phyloP scores from a whole-genome alignment of 225 moss, liverwort and hornwort genomes.

The Ulota crispa region DNA sequence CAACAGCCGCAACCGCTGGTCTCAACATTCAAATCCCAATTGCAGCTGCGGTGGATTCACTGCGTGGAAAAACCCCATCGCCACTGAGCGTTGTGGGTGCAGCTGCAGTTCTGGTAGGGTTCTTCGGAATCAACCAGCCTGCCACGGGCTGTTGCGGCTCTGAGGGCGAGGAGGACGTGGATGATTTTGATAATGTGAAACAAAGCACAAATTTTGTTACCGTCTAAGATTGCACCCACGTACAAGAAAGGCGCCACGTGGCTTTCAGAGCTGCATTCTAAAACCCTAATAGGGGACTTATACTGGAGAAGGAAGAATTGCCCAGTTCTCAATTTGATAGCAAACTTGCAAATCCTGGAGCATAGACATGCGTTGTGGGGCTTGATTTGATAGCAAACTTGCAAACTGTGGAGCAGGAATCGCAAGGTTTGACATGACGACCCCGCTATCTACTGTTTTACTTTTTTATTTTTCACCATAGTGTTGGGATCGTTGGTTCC shows the following conservation, averaged over 20 bases:
- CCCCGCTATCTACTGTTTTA: not conserved
- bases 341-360: not conserved
- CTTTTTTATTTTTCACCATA: constrained; percentile 3
- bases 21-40: constrained; percentile 89
- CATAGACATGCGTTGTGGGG: not conserved
- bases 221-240: not conserved
- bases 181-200: constrained; percentile 36
- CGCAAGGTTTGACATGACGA: not conserved
- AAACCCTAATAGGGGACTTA: not conserved
- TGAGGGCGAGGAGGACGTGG: constrained; percentile 20
- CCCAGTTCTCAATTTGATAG: not conserved
- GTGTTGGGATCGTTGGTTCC: not conserved
- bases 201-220: not conserved
- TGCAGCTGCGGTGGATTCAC: constrained; percentile 69
- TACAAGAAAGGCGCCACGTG: not conserved
- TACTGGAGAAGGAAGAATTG: not conserved
- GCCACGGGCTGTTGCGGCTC: constrained; percentile 46
- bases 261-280: not conserved
- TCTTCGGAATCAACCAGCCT: constrained; percentile 86
- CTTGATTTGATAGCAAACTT: not conserved
- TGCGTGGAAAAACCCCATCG: constrained; percentile 66
- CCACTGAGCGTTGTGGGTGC: constrained; percentile 56
- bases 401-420: not conserved
- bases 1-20: constrained; percentile 87
- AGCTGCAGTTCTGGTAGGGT: constrained; percentile 73